phyloP scores from a whole-genome alignment of 2,329 filamentous ascomycete genomes.

The Fusarium haematococcum region DNA sequence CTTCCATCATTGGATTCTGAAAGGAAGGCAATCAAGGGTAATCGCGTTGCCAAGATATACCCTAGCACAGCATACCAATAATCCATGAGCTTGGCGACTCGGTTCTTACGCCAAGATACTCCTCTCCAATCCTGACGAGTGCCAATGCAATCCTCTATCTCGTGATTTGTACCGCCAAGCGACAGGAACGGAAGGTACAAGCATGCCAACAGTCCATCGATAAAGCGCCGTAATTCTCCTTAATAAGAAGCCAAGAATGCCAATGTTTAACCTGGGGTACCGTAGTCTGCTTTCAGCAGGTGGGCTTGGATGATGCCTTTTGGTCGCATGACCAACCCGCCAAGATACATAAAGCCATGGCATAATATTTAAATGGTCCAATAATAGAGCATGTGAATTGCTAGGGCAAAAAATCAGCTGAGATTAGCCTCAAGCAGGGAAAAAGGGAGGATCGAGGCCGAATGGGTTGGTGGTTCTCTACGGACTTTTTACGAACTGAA shows the following conservation, averaged over 20 bases:
- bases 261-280: not conserved
- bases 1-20: not conserved
- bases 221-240: not conserved
- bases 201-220: not conserved
- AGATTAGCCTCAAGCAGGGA: not conserved
- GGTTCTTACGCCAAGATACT: conserved; percentile 29
- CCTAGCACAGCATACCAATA: conserved; percentile 12
- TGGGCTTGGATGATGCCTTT: not conserved
- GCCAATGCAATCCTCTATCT: conserved; percentile 27
- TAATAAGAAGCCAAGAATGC: not conserved
- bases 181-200: conserved; percentile 25
- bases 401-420: not conserved
- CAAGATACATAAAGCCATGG: not conserved
- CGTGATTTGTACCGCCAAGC: conserved; percentile 32
- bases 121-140: conserved; percentile 18
- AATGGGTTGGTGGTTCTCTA: no score
- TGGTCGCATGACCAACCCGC: not conserved
- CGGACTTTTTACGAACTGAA: no score
- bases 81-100: conserved; percentile 22
- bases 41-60: conserved; percentile 20
- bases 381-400: not conserved
- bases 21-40: not conserved
- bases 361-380: not conserved
- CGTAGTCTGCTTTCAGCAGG: not conserved
- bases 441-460: not conserved